Conservation (phyloP, 176 grass and related monocot species). For the Leersia perrieri region DNA sequence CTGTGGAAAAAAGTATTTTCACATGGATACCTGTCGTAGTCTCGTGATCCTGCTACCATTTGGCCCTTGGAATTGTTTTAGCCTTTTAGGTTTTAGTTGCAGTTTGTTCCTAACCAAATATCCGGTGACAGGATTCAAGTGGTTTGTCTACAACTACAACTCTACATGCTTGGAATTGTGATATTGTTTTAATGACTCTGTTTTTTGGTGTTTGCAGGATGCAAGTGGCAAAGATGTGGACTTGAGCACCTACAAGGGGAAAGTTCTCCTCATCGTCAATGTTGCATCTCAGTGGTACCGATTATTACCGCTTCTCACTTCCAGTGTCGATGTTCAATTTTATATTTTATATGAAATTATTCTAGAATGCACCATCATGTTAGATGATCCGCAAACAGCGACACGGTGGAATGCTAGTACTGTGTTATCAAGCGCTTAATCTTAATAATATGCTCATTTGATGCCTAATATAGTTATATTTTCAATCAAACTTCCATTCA, state of each 20-base stretch:
- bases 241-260: slow-evolving; percentile 62
- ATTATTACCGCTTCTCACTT: not conserved
- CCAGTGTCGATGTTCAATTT: not conserved
- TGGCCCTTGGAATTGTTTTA: not conserved
- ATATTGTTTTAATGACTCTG: not conserved
- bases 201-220: slow-evolving; percentile 40
- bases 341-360: not conserved
- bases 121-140: too few species aligned
- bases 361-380: not conserved
- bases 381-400: not conserved
- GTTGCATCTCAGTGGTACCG: slow-evolving; percentile 80
- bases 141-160: too few species aligned
- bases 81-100: not conserved
- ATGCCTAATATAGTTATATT: not conserved
- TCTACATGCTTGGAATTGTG: not conserved
- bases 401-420: not conserved
- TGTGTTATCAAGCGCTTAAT: not conserved
- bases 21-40: slow-evolving; percentile 1
- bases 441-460: not conserved
- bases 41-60: not conserved
- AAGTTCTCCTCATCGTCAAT: slow-evolving; percentile 86
- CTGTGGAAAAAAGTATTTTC: not conserved
- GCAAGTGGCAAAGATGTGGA: slow-evolving; percentile 55
- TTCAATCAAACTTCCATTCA: not conserved
- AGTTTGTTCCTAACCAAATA: not conserved